Percentiles rank a stretch among this genome's conserved stretches.
phyloP scores from a whole-genome alignment of 495 filamentous ascomycete genomes.

The Penicillium salamii region DNA sequence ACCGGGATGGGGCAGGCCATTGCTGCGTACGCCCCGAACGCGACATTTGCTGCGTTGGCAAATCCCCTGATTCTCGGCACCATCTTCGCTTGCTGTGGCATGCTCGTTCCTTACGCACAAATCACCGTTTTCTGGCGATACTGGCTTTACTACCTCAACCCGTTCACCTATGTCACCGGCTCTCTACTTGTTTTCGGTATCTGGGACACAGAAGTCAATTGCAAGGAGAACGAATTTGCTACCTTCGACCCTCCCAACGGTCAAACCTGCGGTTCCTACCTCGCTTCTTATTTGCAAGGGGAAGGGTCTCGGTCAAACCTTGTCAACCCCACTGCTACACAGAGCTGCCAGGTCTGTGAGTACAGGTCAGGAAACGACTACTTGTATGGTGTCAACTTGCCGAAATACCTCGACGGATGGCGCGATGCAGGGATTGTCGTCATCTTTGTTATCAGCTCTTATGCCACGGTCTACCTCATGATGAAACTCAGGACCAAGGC shows the following conservation, averaged over 20 bases:
- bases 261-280: slow-evolving; percentile 57
- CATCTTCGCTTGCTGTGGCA: slow-evolving; percentile 55
- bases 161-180: slow-evolving; percentile 66
- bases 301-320: slow-evolving; percentile 52
- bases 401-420: not conserved
- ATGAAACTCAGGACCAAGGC: slow-evolving; percentile 32
- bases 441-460: slow-evolving; percentile 17
- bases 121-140: slow-evolving; percentile 64
- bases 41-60: slow-evolving; percentile 51
- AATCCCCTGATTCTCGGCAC: slow-evolving; percentile 56
- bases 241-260: slow-evolving; percentile 52
- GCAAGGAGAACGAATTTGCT: slow-evolving; percentile 56
- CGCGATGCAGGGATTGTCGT: not conserved
- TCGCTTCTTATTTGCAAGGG: slow-evolving; percentile 44
- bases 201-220: slow-evolving; percentile 54
- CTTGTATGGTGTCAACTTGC: not conserved
- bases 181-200: slow-evolving; percentile 56
- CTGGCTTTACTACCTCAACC: slow-evolving; percentile 74
- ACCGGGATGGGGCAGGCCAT: slow-evolving; percentile 60
- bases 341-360: not conserved
- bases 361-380: not conserved
- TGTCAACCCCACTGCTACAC: slow-evolving; percentile 49
- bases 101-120: slow-evolving; percentile 37
- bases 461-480: slow-evolving; percentile 27
- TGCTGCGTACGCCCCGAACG: slow-evolving; percentile 57